Base-by-base conservation (phyloP, 768 basidiomycete species). In the Sarcodon sp. region DNA sequence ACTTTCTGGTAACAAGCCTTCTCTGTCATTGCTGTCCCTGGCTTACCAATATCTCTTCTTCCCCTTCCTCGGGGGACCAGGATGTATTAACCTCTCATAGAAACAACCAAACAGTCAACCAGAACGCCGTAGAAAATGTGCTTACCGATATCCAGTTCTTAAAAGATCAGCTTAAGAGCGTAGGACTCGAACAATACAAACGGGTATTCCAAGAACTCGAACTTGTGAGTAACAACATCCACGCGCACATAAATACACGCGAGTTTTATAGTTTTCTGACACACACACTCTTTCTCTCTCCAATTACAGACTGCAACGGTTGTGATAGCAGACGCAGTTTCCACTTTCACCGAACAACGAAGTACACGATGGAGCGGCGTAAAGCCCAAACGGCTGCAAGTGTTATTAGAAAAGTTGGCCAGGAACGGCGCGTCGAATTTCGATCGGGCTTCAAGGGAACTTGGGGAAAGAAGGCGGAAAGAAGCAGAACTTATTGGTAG, bases 71-170 rank as follows among this genome's bases (percentile, higher is more conserved):
- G 18, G 15, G 44, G 41, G 36, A 39, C 6, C 54, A 93, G 90
- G 76, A 80, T 50, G 87, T 89, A 62, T 63, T 92, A 59, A 76
- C 78, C 7, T 41, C 39, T 16, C 87, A 87, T 8, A 73, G 80
- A 3, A 83, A 83, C 50, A 76, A 91, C 21, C 66, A 71, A 7
- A 74, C 74, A 67, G 77, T 93, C 70, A 97, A 94, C 57, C 91
- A 97, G 57, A 83, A 87, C 56, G 91, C 87, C 1, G 72, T 96
- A 38, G 77, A 83, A 33, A 94, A 93, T 54, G 74, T 97, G 44
- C 68, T 86, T 47, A 76, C 85, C 43, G 93, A 97, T 59, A 76
- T 92, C 51, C 79, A 82, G 50, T 96, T 93, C 62, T 71, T 97
- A 47, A 89, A 94, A 53, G 78, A 79, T n/a, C 87, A 91, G 56